Percentiles rank a stretch among this genome's conserved stretches.
Conservation (phyloP, 2,329 filamentous ascomycete genomes). For the Pyricularia pennisetigena region DNA sequence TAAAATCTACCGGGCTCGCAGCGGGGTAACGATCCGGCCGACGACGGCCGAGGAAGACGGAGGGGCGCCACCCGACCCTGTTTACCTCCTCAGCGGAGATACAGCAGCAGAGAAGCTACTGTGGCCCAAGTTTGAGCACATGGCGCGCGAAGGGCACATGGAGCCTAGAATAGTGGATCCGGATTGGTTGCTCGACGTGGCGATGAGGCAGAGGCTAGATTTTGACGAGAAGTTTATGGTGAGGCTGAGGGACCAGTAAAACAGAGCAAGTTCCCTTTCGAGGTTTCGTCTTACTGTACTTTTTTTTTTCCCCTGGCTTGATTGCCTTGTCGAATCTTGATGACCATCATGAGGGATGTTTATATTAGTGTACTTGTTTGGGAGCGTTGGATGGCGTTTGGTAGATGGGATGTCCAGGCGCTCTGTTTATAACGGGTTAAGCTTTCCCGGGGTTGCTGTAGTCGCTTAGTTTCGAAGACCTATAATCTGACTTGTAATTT, state of each 20-base stretch:
- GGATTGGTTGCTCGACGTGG: constrained; percentile 85
- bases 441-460: not conserved
- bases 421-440: not conserved
- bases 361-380: not conserved
- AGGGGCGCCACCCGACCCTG: constrained; percentile 53
- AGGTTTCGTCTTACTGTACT: not conserved
- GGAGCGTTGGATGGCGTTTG: not conserved
- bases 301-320: not conserved
- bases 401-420: not conserved
- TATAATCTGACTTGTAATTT: too few relatives aligned
- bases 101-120: constrained; percentile 58
- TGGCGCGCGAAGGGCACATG: constrained; percentile 72
- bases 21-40: constrained; percentile 57
- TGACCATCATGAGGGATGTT: not conserved
- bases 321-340: not conserved
- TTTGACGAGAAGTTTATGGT: constrained; percentile 52
- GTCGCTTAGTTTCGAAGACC: not conserved
- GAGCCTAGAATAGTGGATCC: constrained; percentile 69
- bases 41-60: constrained; percentile 53
- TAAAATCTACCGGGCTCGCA: constrained; percentile 64
- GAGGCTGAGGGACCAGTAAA: not conserved
- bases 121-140: constrained; percentile 71
- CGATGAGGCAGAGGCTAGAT: constrained; percentile 77
- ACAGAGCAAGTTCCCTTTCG: not conserved
- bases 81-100: constrained; percentile 72